Evolutionary conservation across 2,329 filamentous ascomycete genomes (phyloP), one percentile per base, ranked within the genome.

Genomic region (Fusarium nodosum): DNA sequence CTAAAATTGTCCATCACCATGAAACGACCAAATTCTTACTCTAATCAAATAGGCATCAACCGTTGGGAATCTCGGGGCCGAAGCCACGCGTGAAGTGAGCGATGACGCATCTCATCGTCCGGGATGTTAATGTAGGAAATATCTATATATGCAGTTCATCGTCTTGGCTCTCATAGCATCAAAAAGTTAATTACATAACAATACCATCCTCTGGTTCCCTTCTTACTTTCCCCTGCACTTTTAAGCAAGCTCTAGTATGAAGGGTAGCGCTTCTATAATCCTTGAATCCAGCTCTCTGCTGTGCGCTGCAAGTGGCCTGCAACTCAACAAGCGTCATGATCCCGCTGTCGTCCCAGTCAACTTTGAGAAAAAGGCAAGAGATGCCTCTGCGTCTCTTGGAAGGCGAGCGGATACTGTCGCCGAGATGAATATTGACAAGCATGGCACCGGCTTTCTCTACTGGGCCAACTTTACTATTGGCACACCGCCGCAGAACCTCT

Each of bases 381-480:
- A 51, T 13, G 20, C 4, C 5, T 26, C 47, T 28, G 11, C 12
- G 4, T 41, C 9, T 9, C 26, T 22, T 1, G 5, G 4, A 3
- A 38, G 33, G 18, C 31, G 26, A 15, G 33, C 20, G 3, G 18
- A n/a, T 4, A 20, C 16, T 12, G 12, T 39, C 0, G n/a, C 13
- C 0, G 44, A 51, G 12, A 39, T 56, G 31, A 15, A 39, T 3
- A 24, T 36, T 11, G 22, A 50, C 20, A 24, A 20, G 11, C 24
- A 36, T 5, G 22, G 9, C 4, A 16, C 15, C 5, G 18, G 5
- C 9, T 22, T 15, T 6, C 24, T 47, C 6, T 56, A 56, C 24
- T 56, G 31, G 52, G 41, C 52, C 2, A 38, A 55, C 7, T 48
- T 55, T 13, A 55, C 31, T 15, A 47, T 55, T 12, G 41, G 31